Conservation (phyloP, 192 early-diverging fungal species). For the Chytriomyces sp. region DNA sequence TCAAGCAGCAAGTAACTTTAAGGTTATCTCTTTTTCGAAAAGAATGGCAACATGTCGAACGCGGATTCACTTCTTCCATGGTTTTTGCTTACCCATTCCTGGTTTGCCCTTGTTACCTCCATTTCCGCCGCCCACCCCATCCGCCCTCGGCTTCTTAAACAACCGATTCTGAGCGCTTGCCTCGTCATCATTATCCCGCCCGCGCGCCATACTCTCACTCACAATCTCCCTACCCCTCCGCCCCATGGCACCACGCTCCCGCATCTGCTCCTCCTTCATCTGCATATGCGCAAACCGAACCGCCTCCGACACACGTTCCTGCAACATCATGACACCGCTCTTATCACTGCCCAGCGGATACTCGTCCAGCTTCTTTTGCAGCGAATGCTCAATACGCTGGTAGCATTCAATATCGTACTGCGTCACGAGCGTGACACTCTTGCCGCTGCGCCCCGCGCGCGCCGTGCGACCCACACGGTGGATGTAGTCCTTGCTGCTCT, state of each 20-base stretch:
- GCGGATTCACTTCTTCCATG: neutral
- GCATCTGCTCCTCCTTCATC: conserved; percentile 72
- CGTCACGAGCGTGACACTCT: conserved; percentile 81
- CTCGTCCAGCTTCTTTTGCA: conserved; percentile 83
- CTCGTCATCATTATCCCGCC: conserved; percentile 41
- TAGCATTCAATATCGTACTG: conserved; percentile 92
- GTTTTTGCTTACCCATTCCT: neutral
- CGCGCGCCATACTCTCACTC: conserved; percentile 12
- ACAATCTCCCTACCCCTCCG: conserved; percentile 30
- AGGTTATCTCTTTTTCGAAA: no score
- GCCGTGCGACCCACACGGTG: conserved; percentile 97
- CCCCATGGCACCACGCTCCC: conserved; percentile 30
- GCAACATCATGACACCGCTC: conserved; percentile 82
- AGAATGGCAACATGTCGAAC: neutral
- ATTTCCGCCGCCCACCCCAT: conserved; percentile 30
- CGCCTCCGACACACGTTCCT: conserved; percentile 93
- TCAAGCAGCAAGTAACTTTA: no score
- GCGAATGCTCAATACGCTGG: conserved; percentile 89
- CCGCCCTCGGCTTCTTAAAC: conserved; percentile 31
- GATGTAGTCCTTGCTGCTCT: conserved; percentile 93
- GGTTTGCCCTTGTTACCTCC: conserved; percentile 1
- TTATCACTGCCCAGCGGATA: conserved; percentile 77
- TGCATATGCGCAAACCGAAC: conserved; percentile 84
- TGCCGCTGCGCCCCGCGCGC: conserved; percentile 87
- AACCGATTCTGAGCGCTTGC: conserved; percentile 31